Base-by-base conservation (phyloP, 306 rosid genomes). In the Phaseolus lunatus region DNA sequence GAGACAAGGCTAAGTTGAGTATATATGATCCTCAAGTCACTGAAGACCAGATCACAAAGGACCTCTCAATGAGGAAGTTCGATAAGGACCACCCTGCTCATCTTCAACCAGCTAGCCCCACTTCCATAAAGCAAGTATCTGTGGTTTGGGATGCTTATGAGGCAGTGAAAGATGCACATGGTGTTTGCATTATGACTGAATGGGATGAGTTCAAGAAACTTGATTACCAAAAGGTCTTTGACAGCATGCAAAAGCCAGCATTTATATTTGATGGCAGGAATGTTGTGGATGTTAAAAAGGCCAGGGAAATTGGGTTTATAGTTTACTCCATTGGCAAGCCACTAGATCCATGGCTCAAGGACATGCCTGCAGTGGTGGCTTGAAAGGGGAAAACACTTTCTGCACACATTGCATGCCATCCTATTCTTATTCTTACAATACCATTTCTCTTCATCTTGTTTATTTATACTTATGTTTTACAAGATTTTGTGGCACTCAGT, bases 51-150 rank as follows among this genome's bases (percentile, higher is more conserved):
- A 92, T 92, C 39, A 66, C 64, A 70, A 88, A 87, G 90, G 97
- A 92, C 79, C 86, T 89, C 0, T 81, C 94, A 10, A 92, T 89
- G 93, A 89, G 84, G 73, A 92, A 88, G 67, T 86, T 86, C 33
- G 97, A 92, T 72, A 88, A 90, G 95, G 97, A 92, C 80, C 97
- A 89, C 70, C 97, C 97, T 5, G 71, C 84, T 63, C 94, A 92
- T 81, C 93, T 92, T 64, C 97, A 92, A 35, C 97, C 91, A 33
- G 3, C 71, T 27, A 92, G 93, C 80, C 97, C 95, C 3, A 78
- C 83, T 10, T 54, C 88, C 4, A 85, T 85, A 45, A 87, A 89
- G 82, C 83, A 86, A 75, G 95, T 92, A 4, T 59, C 87, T 47
- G 88, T 88, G 9, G 95, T 84, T 48, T 85, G 86, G 85, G 95